These are phyloP conservation scores for Penicillium glabrum DNA, from an alignment of 2,329 filamentous ascomycete species.

Conservation along the genomic window DNA sequence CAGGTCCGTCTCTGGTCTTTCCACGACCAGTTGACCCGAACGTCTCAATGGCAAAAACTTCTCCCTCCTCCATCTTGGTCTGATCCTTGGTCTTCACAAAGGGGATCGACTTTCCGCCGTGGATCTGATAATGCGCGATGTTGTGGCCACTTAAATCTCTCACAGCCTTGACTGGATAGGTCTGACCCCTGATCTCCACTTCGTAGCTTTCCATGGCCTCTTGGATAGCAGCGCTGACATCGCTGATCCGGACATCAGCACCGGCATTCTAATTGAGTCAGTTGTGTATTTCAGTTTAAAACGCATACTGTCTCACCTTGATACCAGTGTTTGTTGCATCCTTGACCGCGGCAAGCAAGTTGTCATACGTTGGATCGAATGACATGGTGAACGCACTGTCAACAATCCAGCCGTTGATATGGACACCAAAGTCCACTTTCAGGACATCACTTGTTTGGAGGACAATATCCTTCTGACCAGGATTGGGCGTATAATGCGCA, in stretches of 20 bases:
- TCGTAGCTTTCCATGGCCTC: slow-evolving; percentile 65
- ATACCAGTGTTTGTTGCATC: slow-evolving; percentile 65
- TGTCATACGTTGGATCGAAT: slow-evolving; percentile 73
- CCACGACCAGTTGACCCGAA: slow-evolving; percentile 58
- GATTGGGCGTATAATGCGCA: slow-evolving; percentile 59
- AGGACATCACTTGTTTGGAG: slow-evolving; percentile 73
- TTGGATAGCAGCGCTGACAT: slow-evolving; percentile 60
- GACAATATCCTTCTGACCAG: slow-evolving; percentile 66
- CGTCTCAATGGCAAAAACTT: slow-evolving; percentile 60
- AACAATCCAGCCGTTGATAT: slow-evolving; percentile 76
- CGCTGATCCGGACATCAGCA: slow-evolving; percentile 54
- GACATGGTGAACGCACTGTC: slow-evolving; percentile 79
- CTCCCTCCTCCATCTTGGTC: slow-evolving; percentile 59
- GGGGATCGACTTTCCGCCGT: slow-evolving; percentile 57
- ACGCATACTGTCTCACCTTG: slow-evolving; percentile 29
- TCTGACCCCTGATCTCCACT: slow-evolving; percentile 54
- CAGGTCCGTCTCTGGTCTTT: slow-evolving; percentile 48
- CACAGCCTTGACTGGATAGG: slow-evolving; percentile 56
- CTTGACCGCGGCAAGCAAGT: slow-evolving; percentile 66
- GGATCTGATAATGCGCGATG: slow-evolving; percentile 55
- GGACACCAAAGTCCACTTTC: slow-evolving; percentile 81
- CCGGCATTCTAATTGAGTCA: slow-evolving; percentile 47
- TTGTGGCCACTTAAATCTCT: slow-evolving; percentile 57
- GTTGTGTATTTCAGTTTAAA: not conserved
- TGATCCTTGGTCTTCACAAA: slow-evolving; percentile 53